Evolutionary conservation across 768 basidiomycete species (phyloP), one percentile per base, ranked within the genome.

Genomic region (Suillus tomentosus): DNA sequence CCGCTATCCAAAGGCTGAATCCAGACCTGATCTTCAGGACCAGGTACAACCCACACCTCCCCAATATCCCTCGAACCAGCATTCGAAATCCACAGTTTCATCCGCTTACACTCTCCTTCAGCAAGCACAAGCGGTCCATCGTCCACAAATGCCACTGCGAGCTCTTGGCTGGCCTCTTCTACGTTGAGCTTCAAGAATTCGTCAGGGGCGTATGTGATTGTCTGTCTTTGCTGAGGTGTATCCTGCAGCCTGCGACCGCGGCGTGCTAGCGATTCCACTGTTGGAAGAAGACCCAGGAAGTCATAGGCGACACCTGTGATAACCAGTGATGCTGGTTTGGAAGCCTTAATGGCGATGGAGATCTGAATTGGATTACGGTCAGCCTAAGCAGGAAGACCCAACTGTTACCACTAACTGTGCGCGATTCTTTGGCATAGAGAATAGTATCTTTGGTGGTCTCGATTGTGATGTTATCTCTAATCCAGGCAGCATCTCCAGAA

Each of bases 191-290:
- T 79, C 67, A 92, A 80, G 39, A 84, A 69, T 8, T 84, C 73
- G 71, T 96, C 90, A 11, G 87, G 82, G 11, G 87, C 89, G 72
- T 96, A 96, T 2, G 85, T 85, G 13, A 86, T 85, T 36, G 73
- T 81, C 66, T 89, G 86, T 54, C 88, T 80, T 68, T 96, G 91
- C 15, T 83, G 78, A 37, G 84, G 81, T 3, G 94, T 95, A 61
- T 87, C 85, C 60, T 95, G 87, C 13, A 97, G 79, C 59, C 95
- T 81, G 53, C 81, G 85, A 15, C 95, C 95, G n/a, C 86, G 88
- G 40, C 80, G 81, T 10, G 85, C 80, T 3, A 95, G 80, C 1
- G 86, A 77, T 73, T 96, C 95, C 0, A 73, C 80, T 31, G 82
- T 80, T 3, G 90, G 87, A 22, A 96, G 81, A 39, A 93, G 81